Percentiles rank a stretch among this genome's conserved stretches.
Evolutionary conservation across 352 stramenopile genomes (phyloP).

Genomic region (Phytophthora vignae): DNA sequence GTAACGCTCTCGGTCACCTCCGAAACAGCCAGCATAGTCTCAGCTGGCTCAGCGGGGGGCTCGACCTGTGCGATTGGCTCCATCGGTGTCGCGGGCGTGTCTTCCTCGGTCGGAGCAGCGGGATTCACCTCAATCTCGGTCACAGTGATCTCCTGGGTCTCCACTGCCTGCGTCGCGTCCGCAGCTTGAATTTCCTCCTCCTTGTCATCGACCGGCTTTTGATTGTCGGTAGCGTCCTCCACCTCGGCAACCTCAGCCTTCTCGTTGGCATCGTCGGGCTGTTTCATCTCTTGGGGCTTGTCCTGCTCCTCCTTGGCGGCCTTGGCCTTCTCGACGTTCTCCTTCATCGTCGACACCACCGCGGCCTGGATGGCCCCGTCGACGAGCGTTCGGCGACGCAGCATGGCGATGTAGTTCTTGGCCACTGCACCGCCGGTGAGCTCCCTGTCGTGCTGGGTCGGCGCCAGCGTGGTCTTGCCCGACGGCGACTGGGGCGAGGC

Average conservation of each 20-base stretch:
- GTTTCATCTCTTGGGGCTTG: conserved; percentile 12
- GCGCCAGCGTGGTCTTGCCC: not conserved
- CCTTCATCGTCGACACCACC: conserved; percentile 46
- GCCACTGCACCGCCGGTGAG: conserved; percentile 16
- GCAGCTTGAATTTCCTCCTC: not conserved
- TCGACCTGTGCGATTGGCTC: not conserved
- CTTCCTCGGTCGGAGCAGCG: not conserved
- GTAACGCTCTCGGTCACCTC: conserved; percentile 3
- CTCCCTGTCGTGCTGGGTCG: conserved; percentile 7
- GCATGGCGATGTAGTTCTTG: conserved; percentile 32
- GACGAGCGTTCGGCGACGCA: conserved; percentile 26
- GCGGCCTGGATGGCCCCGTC: conserved; percentile 42
- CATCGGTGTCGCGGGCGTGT: not conserved
- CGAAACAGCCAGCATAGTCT: conserved; percentile 9
- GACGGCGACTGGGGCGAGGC: conserved; percentile 10
- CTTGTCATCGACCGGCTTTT: not conserved
- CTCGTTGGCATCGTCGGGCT: not conserved
- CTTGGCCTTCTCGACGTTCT: conserved; percentile 30
- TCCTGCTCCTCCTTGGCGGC: conserved; percentile 1
- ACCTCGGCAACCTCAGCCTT: not conserved
- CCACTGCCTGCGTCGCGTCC: not conserved
- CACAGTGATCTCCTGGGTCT: not conserved
- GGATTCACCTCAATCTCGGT: conserved; percentile 7
- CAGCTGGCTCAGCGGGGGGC: not conserved
- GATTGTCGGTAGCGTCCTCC: not conserved